These are phyloP conservation scores for Suhomyces taliae DNA, from an alignment of 1,139 yeast genomes.

Conservation along the genomic window DNA sequence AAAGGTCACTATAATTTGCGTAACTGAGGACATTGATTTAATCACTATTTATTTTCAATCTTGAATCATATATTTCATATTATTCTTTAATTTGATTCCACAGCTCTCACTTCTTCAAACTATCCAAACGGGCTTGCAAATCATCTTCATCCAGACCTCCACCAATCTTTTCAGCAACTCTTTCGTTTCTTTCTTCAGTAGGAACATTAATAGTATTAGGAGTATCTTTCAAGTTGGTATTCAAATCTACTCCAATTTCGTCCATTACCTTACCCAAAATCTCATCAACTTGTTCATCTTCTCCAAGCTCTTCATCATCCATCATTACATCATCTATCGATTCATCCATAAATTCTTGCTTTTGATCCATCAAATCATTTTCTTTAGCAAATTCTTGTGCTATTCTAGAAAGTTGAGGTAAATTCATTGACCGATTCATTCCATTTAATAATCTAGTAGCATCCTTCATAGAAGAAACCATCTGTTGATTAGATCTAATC, in stretches of 20 bases:
- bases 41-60: too few relatives aligned
- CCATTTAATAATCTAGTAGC: constrained; percentile 86
- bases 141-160: constrained; percentile 68
- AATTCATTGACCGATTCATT: constrained; percentile 86
- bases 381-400: constrained; percentile 95
- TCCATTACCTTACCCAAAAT: constrained; percentile 89
- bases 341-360: constrained; percentile 98
- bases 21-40: too few relatives aligned
- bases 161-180: constrained; percentile 46
- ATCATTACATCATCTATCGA: constrained; percentile 96
- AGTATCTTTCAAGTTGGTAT: constrained; percentile 63
- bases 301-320: constrained; percentile 62
- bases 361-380: constrained; percentile 95
- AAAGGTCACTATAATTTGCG: too few relatives aligned
- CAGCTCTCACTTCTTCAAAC: constrained; percentile 57
- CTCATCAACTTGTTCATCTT: constrained; percentile 90
- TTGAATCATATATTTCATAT: too few relatives aligned
- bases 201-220: constrained; percentile 53
- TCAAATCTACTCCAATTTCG: constrained; percentile 91
- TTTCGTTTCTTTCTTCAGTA: constrained; percentile 27
- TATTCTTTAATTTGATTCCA: neutral
- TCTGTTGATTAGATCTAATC: constrained; percentile 90
- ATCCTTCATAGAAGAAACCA: constrained; percentile 93
- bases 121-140: constrained; percentile 83
- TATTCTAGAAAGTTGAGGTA: constrained; percentile 84